Percentiles rank a stretch among this genome's conserved stretches.
Conservation (phyloP, 345 rosid genomes). For the Toxicodendron radicans region DNA sequence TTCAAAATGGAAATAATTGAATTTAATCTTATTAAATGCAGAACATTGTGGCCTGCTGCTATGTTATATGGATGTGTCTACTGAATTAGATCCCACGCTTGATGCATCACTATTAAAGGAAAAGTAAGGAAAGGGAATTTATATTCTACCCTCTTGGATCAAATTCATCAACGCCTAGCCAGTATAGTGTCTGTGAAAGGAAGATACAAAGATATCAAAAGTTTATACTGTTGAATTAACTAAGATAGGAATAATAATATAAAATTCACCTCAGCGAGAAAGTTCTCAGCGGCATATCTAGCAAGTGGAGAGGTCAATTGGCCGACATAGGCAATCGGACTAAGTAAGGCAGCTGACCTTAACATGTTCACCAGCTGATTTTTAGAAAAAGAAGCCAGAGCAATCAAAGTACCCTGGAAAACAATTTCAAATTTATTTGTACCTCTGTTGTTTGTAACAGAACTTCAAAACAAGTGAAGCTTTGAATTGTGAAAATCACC, state of each 20-base stretch:
- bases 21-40: background rate
- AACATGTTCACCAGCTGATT: constrained; percentile 33
- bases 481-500: constrained; percentile 24
- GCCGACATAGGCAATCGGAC: constrained; percentile 49
- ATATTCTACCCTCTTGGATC: constrained; percentile 41
- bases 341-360: constrained; percentile 54
- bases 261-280: constrained; percentile 42
- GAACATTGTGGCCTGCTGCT: background rate
- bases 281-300: constrained; percentile 33
- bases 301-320: constrained; percentile 43
- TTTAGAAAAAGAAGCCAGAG: constrained; percentile 51
- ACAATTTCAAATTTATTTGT: background rate
- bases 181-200: constrained; percentile 35
- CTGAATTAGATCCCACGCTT: background rate
- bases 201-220: constrained; percentile 5
- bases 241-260: background rate
- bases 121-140: background rate
- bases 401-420: constrained; percentile 50
- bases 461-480: background rate
- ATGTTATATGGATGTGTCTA: no score
- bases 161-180: constrained; percentile 42
- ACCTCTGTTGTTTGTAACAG: background rate
- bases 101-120: background rate
- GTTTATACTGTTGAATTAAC: background rate
- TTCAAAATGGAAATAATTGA: background rate